phyloP scores from a whole-genome alignment of 139 green algal genomes.

The Haematococcus sp. region DNA sequence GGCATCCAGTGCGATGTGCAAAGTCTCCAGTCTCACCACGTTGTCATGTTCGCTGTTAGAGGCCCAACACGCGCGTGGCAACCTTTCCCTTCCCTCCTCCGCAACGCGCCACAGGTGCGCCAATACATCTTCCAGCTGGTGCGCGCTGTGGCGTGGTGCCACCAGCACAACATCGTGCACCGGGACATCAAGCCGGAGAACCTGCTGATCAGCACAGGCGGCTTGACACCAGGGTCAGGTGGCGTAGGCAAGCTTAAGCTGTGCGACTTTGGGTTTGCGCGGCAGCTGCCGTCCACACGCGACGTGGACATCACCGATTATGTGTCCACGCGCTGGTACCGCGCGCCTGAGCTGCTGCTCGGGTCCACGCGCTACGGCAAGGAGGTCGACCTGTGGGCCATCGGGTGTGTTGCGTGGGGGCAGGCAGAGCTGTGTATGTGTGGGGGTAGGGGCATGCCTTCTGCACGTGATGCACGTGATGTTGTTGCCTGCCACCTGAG shows the following conservation, averaged over 20 bases:
- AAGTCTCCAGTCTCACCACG: too few relatives aligned
- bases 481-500: too few relatives aligned
- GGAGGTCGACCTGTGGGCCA: slow-evolving; percentile 87
- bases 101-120: slow-evolving; percentile 39
- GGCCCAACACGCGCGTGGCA: too few relatives aligned
- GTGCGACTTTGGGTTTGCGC: slow-evolving; percentile 94
- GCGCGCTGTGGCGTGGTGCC: slow-evolving; percentile 68
- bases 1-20: too few relatives aligned
- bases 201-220: slow-evolving; percentile 64
- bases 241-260: slow-evolving; percentile 78
- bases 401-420: slow-evolving; percentile 53
- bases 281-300: slow-evolving; percentile 42
- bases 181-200: slow-evolving; percentile 87
- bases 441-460: not conserved
- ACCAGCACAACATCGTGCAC: slow-evolving; percentile 69
- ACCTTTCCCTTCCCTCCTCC: too few relatives aligned
- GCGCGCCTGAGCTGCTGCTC: slow-evolving; percentile 89
- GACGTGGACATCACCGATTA: slow-evolving; percentile 78
- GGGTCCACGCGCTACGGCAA: slow-evolving; percentile 73
- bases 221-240: slow-evolving; percentile 6
- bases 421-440: too few relatives aligned
- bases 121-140: slow-evolving; percentile 77
- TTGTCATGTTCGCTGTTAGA: too few relatives aligned
- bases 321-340: slow-evolving; percentile 94
- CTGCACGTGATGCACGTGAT: not conserved